Conservation (phyloP, 768 basidiomycete species). For the Amyloporia xantha region DNA sequence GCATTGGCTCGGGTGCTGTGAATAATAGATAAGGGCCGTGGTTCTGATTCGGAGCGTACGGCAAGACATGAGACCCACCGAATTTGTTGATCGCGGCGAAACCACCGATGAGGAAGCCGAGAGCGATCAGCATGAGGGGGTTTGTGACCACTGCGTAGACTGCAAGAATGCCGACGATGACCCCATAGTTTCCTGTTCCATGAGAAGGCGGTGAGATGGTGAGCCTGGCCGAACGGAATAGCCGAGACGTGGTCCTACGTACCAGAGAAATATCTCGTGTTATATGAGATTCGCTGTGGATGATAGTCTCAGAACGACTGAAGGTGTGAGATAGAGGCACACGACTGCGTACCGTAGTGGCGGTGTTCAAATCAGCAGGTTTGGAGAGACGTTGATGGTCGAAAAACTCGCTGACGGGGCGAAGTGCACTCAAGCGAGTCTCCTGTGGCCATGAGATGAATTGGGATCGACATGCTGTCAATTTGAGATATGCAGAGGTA, state of each 20-base stretch:
- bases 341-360: constrained; percentile 53
- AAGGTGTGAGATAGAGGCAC: background rate
- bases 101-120: constrained; percentile 86
- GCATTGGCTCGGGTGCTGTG: constrained; percentile 79
- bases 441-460: constrained; percentile 40
- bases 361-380: constrained; percentile 75
- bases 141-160: constrained; percentile 84
- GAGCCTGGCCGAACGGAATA: background rate
- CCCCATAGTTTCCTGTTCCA: constrained; percentile 74
- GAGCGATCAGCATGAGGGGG: constrained; percentile 72
- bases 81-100: constrained; percentile 86
- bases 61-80: constrained; percentile 42
- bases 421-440: constrained; percentile 68
- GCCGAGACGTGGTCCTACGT: constrained; percentile 8
- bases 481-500: background rate
- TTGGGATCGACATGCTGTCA: background rate
- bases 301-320: background rate
- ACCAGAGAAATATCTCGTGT: constrained; percentile 87
- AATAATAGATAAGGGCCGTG: background rate
- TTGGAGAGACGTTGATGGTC: constrained; percentile 79
- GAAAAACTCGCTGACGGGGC: constrained; percentile 74
- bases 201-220: background rate
- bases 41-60: background rate
- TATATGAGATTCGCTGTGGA: constrained; percentile 83
- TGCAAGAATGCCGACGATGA: constrained; percentile 71